A percentile compares a stretch with the other conserved stretches of the same genome.
Conservation (phyloP, 2,329 filamentous ascomycete species). For the Sclerotinia nivalis region DNA sequence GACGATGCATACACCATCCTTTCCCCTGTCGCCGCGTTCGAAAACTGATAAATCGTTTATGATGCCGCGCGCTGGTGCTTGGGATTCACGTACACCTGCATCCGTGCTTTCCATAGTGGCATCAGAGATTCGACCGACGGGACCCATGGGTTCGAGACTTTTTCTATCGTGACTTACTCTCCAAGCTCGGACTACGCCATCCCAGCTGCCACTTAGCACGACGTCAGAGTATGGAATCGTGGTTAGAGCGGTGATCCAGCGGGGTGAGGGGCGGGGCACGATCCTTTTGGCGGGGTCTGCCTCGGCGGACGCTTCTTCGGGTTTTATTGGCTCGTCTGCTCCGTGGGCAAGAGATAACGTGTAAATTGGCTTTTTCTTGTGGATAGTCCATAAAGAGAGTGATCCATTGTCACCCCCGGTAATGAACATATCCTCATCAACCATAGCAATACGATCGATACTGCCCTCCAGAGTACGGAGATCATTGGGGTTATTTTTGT, state of each 20-base stretch:
- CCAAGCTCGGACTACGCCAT: slow-evolving; percentile 85
- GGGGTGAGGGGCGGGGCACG: slow-evolving; percentile 65
- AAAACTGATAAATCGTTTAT: slow-evolving; percentile 88
- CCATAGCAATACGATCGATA: slow-evolving; percentile 87
- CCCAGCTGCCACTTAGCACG: slow-evolving; percentile 91
- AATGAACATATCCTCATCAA: slow-evolving; percentile 86
- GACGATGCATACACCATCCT: slow-evolving; percentile 77
- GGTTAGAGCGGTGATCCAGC: slow-evolving; percentile 87
- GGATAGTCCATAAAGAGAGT: slow-evolving; percentile 80
- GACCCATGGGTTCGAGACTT: slow-evolving; percentile 70
- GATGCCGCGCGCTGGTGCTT: slow-evolving; percentile 56
- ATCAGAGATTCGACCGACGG: slow-evolving; percentile 49
- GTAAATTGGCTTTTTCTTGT: slow-evolving; percentile 93
- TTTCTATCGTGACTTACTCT: slow-evolving; percentile 79
- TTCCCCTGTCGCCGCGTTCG: slow-evolving; percentile 76
- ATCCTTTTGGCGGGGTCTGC: slow-evolving; percentile 59
- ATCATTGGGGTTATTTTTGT: slow-evolving; percentile 41
- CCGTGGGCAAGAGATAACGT: slow-evolving; percentile 82
- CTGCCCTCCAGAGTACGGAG: slow-evolving; percentile 66
- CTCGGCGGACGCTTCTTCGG: slow-evolving; percentile 74
- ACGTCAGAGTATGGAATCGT: slow-evolving; percentile 89
- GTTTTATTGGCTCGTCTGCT: slow-evolving; percentile 68
- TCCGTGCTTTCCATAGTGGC: not conserved
- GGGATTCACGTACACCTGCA: not conserved
- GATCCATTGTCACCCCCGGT: slow-evolving; percentile 92